Percentiles rank a stretch among this genome's conserved stretches.
phyloP scores from a whole-genome alignment of 1,284 basidiomycete genomes.

The Flammula alnicola region DNA sequence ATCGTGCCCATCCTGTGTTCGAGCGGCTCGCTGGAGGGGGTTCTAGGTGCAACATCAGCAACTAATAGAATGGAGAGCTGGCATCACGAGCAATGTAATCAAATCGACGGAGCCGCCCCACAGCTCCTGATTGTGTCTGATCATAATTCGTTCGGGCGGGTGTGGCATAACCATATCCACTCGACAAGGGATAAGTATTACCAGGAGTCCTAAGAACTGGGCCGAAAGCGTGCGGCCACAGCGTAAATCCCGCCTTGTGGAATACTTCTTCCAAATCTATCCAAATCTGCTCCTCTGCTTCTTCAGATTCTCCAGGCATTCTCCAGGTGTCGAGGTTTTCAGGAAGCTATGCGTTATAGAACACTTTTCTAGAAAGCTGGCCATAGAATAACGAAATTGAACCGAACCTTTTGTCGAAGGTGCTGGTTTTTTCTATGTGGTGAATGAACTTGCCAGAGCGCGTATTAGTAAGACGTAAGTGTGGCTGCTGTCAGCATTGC shows the following conservation, averaged over 20 bases:
- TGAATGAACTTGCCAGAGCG: not conserved
- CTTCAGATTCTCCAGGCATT: constrained; percentile 8
- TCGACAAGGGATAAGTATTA: constrained; percentile 8
- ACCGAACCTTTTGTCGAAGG: constrained; percentile 2
- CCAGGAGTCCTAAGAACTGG: constrained; percentile 5
- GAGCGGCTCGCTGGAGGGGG: constrained; percentile 17
- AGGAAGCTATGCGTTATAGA: constrained; percentile 18
- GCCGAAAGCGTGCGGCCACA: constrained; percentile 12
- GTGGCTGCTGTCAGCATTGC: not conserved
- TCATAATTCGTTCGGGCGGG: not conserved
- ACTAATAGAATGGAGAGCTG: not conserved
- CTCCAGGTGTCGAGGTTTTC: constrained; percentile 18
- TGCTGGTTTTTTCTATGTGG: not conserved
- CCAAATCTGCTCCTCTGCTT: constrained; percentile 23
- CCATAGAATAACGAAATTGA: too few relatives aligned
- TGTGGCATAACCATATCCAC: constrained; percentile 21
- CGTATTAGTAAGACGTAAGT: not conserved
- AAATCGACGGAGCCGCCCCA: too few relatives aligned
- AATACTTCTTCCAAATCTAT: constrained; percentile 14
- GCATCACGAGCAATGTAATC: not conserved
- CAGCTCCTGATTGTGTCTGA: too few relatives aligned
- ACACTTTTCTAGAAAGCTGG: not conserved
- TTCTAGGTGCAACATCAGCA: constrained; percentile 16
- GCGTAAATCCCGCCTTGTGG: constrained; percentile 10
- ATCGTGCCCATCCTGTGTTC: constrained; percentile 26